Percentiles rank a stretch among this genome's conserved stretches.
These are phyloP conservation scores for Gossypium lobatum DNA, from an alignment of 441 rosid species.

Conservation along the genomic window DNA sequence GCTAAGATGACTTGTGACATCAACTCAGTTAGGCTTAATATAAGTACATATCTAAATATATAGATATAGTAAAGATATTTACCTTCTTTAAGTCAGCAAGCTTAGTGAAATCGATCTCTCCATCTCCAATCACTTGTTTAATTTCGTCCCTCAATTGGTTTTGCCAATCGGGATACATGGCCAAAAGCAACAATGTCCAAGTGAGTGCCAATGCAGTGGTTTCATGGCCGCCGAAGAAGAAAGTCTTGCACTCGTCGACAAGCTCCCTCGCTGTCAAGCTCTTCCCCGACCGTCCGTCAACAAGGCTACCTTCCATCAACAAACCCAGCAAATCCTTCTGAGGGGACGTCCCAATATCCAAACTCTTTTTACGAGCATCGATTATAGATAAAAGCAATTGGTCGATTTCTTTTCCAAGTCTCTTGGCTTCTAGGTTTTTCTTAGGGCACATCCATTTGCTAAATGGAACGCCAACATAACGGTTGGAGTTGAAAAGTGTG, in stretches of 20 bases:
- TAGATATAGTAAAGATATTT: background rate
- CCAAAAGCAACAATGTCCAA: slow-evolving; percentile 84
- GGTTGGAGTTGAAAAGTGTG: slow-evolving; percentile 63
- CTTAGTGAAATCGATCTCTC: slow-evolving; percentile 44
- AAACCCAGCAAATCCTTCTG: slow-evolving; percentile 57
- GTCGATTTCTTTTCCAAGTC: slow-evolving; percentile 71
- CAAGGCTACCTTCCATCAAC: slow-evolving; percentile 35
- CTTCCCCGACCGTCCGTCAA: slow-evolving; percentile 36
- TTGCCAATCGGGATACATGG: slow-evolving; percentile 79
- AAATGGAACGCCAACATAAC: slow-evolving; percentile 82
- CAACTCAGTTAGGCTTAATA: no score
- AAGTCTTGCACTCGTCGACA: slow-evolving; percentile 91
- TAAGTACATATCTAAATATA: no score
- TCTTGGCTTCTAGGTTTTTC: slow-evolving; percentile 47
- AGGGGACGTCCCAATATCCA: background rate
- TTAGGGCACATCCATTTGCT: slow-evolving; percentile 46
- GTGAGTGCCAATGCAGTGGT: slow-evolving; percentile 82
- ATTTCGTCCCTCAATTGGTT: slow-evolving; percentile 68
- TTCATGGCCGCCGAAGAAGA: slow-evolving; percentile 94
- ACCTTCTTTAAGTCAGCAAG: slow-evolving; percentile 91
- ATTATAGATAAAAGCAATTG: slow-evolving; percentile 54
- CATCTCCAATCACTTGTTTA: slow-evolving; percentile 50
- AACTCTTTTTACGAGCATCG: slow-evolving; percentile 31
- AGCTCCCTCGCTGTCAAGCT: slow-evolving; percentile 54
- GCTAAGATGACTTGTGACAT: no score